phyloP scores from a whole-genome alignment of 306 rosid species.

The Prinsepia uniflora region DNA sequence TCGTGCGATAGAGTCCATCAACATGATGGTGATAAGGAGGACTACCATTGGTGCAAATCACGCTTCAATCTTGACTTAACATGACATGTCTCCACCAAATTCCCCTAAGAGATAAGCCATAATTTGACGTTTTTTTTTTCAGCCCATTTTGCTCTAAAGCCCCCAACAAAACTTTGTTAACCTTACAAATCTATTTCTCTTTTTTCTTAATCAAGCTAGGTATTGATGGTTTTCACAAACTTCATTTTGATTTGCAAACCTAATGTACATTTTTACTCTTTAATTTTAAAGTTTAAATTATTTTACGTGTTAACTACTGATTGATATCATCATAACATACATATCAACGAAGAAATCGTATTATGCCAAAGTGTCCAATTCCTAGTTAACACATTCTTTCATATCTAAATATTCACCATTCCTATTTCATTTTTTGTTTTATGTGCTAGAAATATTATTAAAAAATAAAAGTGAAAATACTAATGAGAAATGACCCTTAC shows the following conservation, averaged over 20 bases:
- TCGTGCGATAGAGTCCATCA: not conserved
- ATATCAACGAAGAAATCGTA: not conserved
- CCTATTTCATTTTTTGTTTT: no score
- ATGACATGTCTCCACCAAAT: slow-evolving; percentile 4
- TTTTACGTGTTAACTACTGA: not conserved
- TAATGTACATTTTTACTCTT: not conserved
- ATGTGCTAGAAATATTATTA: no score
- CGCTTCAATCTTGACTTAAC: not conserved
- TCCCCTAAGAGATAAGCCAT: not conserved
- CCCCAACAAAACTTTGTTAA: not conserved
- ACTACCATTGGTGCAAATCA: not conserved
- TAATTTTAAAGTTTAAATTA: no score
- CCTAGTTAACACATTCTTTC: no score
- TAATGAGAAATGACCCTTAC: no score
- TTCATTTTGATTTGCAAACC: not conserved
- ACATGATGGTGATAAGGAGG: not conserved
- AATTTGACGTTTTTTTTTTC: slow-evolving; percentile 1
- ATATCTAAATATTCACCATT: no score
- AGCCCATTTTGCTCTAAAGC: not conserved
- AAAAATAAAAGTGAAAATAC: no score
- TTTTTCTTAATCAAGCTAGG: not conserved
- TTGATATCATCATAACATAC: not conserved
- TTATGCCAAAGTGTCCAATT: no score
- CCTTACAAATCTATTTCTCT: not conserved
- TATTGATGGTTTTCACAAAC: slow-evolving; percentile 9